Evolutionary conservation across 352 stramenopile genomes (phyloP).

Genomic region (Phytophthora cryptogea): DNA sequence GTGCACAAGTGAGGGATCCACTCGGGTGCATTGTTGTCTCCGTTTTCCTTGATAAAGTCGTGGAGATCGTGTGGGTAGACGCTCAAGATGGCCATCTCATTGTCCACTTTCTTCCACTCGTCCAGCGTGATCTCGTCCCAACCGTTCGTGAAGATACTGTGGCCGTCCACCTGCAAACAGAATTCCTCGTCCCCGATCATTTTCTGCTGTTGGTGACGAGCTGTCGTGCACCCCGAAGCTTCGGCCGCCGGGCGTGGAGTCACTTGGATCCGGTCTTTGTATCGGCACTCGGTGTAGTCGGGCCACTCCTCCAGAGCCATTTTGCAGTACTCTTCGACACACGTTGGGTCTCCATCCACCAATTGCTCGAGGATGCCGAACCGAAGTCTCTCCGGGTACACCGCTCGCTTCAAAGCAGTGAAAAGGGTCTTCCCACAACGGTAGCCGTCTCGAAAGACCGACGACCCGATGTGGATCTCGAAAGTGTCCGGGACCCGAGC

Average conservation of each 20-base stretch:
- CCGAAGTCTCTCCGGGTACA: slow-evolving; percentile 62
- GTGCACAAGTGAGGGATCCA: slow-evolving; percentile 77
- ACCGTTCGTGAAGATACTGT: slow-evolving; percentile 80
- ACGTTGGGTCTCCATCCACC: slow-evolving; percentile 60
- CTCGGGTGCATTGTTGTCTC: slow-evolving; percentile 64
- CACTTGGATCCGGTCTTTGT: slow-evolving; percentile 60
- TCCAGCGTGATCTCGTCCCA: slow-evolving; percentile 69
- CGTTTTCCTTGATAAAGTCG: slow-evolving; percentile 72
- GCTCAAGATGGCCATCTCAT: slow-evolving; percentile 79
- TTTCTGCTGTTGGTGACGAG: slow-evolving; percentile 75
- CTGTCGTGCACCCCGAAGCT: slow-evolving; percentile 74
- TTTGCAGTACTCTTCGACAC: slow-evolving; percentile 75
- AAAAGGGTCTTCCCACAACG: slow-evolving; percentile 79
- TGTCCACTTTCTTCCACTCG: slow-evolving; percentile 67
- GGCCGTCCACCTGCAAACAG: slow-evolving; percentile 77
- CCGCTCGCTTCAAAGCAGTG: slow-evolving; percentile 65
- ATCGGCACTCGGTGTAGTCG: slow-evolving; percentile 53
- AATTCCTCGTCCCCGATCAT: slow-evolving; percentile 73
- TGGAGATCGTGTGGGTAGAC: slow-evolving; percentile 80
- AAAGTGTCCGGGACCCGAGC: slow-evolving; percentile 45
- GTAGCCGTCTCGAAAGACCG: slow-evolving; percentile 75
- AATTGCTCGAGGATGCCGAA: slow-evolving; percentile 84
- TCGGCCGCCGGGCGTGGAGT: slow-evolving; percentile 64
- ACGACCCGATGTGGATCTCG: slow-evolving; percentile 72
- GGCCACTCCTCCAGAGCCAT: slow-evolving; percentile 63